Evolutionary conservation across 2,329 filamentous ascomycete genomes (phyloP), one percentile per base, ranked within the genome.

Genomic region (Trichophyton benhamiae): DNA sequence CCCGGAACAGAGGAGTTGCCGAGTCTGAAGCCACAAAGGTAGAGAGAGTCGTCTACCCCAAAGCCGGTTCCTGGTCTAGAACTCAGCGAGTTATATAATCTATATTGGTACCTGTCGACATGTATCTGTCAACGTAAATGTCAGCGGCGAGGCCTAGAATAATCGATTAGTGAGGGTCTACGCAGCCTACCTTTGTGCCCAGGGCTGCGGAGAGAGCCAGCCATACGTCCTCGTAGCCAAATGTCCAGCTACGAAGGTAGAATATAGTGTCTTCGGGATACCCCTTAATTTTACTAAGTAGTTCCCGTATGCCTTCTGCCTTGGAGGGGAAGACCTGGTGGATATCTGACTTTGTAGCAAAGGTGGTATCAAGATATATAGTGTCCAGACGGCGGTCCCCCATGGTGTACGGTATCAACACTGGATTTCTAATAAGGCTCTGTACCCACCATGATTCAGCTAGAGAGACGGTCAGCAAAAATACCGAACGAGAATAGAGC

Each of bases 201-300:
- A 96, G 76, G 9, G 84, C 83, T 22, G 85, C 82, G 0, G 90
- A 86, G 0, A 97, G 75, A 0, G 89, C 87, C 62, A 91, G 78
- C 91, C 91, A 96, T 0, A 96, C 90, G 59, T 95, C 88, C 71
- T 97, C 91, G 65, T 96, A 96, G 0, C 88, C 89, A 69, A 94
- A 94, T 0, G 92, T 96, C 91, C 91, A 96, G 0, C 90, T 83
- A 61, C 91, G 83, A 53, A 97, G 81, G 71, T 95, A 88, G 68
- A 96, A 96, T 0, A 87, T 72, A 0, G 90, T 95, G 44, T 89
- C 83, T 1, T 77, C 64, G 0, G 91, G 87, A 70, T 92, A 95
- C 25, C 75, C 70, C 0, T 76, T 72, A 0, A 96, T 80, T 66
- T 90, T 87, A 3, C 77, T 74, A 0, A 96, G 68, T 0, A 96